These are phyloP conservation scores for Aureobasidium subglaciale DNA, from an alignment of 2,329 filamentous ascomycete genomes.

Conservation along the genomic window DNA sequence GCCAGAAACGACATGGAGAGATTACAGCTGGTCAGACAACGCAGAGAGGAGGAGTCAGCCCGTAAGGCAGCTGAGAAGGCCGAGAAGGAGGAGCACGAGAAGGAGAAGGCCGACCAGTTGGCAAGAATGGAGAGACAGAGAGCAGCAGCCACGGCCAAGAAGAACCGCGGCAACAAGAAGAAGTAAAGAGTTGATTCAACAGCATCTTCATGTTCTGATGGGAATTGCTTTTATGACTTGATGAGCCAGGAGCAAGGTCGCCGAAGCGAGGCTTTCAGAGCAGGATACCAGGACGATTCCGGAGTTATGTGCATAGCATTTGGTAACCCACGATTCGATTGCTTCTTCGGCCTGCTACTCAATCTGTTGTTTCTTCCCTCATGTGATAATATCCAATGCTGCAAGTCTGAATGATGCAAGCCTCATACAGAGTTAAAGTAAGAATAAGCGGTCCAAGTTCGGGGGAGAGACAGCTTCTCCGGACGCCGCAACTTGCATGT, in stretches of 20 bases:
- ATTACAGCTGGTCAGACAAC: constrained; percentile 73
- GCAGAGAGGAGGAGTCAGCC: constrained; percentile 74
- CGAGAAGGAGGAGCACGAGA: constrained; percentile 49
- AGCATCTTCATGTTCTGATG: neutral
- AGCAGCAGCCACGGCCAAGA: constrained; percentile 32
- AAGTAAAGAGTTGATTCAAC: constrained; percentile 23
- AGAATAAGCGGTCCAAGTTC: neutral
- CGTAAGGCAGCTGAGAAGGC: constrained; percentile 64
- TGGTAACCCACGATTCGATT: neutral
- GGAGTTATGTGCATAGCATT: constrained; percentile 5
- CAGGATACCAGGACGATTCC: neutral
- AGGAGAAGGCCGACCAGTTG: constrained; percentile 45
- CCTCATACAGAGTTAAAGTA: neutral
- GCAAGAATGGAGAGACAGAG: constrained; percentile 42
- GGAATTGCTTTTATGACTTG: constrained; percentile 1
- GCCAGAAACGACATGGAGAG: constrained; percentile 83
- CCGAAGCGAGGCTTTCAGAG: neutral
- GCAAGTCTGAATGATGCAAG: neutral
- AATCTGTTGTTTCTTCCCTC: neutral
- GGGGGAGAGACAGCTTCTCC: neutral
- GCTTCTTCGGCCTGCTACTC: neutral
- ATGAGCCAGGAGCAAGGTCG: neutral
- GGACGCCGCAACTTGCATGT: constrained; percentile 1
- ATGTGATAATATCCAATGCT: too few species aligned
- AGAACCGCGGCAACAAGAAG: constrained; percentile 37